Evolutionary conservation across 148 eudicot species (phyloP).

Genomic region (Diospyros lotus): DNA sequence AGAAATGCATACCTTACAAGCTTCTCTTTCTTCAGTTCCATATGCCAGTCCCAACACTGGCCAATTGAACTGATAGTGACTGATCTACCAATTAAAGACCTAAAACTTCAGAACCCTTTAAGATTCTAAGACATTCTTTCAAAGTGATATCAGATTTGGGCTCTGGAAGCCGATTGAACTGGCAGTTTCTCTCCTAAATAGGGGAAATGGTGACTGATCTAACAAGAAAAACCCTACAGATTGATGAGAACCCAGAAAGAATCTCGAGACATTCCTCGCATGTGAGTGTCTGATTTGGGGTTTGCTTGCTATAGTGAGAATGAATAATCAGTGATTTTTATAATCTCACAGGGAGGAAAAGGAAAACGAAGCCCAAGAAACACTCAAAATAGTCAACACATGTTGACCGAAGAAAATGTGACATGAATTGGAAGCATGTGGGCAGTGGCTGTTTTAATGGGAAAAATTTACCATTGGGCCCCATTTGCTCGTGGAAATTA

Average conservation of each 20-base stretch:
- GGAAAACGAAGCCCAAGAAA: no score
- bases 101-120: background rate
- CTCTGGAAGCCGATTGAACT: background rate
- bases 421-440: no score
- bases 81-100: conserved; percentile 8
- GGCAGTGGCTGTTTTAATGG: no score
- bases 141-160: no score
- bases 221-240: background rate
- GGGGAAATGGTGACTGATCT: conserved; percentile 9
- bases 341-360: no score
- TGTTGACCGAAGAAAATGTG: no score
- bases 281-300: background rate
- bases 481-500: no score
- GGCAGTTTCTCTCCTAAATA: no score
- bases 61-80: background rate
- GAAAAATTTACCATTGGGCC: no score
- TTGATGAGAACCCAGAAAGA: background rate
- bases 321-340: no score
- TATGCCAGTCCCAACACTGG: conserved; percentile 15
- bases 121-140: no score
- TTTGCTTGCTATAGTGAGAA: background rate
- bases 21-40: conserved; percentile 74
- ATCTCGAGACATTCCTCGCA: background rate
- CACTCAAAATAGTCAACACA: no score
- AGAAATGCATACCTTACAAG: conserved; percentile 46